Conservation (phyloP, 441 rosid genomes). For the Pelargonium fulgidum region DNA sequence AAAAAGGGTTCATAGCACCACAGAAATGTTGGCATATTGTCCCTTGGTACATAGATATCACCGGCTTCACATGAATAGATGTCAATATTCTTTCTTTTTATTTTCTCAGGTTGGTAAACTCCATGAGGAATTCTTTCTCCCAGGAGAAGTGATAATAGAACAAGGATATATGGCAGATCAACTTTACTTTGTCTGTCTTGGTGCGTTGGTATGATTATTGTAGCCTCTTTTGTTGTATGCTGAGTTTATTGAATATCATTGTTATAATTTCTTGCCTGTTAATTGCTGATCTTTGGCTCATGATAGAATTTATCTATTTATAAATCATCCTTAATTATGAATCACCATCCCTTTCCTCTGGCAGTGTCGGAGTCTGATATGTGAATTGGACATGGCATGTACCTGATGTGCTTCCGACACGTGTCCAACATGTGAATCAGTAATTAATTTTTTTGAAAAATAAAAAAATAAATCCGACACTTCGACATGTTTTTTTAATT, state of each 20-base stretch:
- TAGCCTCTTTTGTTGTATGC: neutral
- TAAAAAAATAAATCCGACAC: too few relatives aligned
- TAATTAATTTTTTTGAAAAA: too few relatives aligned
- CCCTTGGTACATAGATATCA: neutral
- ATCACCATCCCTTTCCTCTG: too few relatives aligned
- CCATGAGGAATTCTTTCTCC: constrained; percentile 93
- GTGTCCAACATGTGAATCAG: too few relatives aligned
- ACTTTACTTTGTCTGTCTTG: constrained; percentile 86
- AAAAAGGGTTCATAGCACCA: neutral
- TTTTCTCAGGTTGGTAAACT: constrained; percentile 56
- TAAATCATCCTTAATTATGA: too few relatives aligned
- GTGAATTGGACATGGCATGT: too few relatives aligned
- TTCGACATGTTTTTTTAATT: too few relatives aligned
- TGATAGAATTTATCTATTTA: neutral
- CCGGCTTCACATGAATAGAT: neutral
- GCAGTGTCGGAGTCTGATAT: too few relatives aligned
- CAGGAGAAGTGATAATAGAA: constrained; percentile 88
- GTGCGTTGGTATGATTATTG: constrained; percentile 54
- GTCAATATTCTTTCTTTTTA: constrained; percentile 12
- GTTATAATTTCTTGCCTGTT: neutral
- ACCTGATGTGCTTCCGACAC: too few relatives aligned
- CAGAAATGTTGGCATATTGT: neutral
- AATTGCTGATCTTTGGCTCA: neutral
- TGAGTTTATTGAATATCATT: neutral
- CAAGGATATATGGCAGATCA: constrained; percentile 89